Percentiles rank a stretch among this genome's conserved stretches.
Evolutionary conservation across 495 filamentous ascomycete species (phyloP).

Genomic region (Darksidea phi): DNA sequence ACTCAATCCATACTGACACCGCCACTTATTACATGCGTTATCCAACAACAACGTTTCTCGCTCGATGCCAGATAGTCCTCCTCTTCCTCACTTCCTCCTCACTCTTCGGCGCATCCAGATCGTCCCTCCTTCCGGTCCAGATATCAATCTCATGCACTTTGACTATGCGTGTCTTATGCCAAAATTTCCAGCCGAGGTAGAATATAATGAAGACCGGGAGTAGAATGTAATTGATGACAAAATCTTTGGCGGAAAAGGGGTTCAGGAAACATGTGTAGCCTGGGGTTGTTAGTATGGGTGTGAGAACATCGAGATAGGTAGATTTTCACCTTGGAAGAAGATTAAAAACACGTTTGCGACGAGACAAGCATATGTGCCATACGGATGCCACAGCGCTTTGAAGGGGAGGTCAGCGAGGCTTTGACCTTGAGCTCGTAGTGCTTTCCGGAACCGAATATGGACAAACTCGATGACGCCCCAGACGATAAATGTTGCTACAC

Average conservation of each 20-base stretch:
- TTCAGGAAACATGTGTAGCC: constrained; percentile 51
- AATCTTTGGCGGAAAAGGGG: constrained; percentile 58
- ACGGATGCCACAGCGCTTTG: constrained; percentile 59
- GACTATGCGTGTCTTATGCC: constrained; percentile 57
- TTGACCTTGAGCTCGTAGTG: constrained; percentile 56
- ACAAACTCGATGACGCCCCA: constrained; percentile 65
- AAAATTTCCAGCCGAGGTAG: constrained; percentile 57
- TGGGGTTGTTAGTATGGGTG: constrained; percentile 6
- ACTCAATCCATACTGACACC: too few species aligned
- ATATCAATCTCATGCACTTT: constrained; percentile 59
- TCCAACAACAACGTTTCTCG: constrained; percentile 11
- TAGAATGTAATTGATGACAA: constrained; percentile 68
- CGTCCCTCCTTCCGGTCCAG: constrained; percentile 55
- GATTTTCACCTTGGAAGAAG: constrained; percentile 59
- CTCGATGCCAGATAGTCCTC: neutral
- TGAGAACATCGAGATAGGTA: constrained; percentile 37
- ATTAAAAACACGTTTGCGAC: constrained; percentile 61
- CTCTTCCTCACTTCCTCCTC: constrained; percentile 24
- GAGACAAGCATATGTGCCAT: constrained; percentile 61
- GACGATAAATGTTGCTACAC: constrained; percentile 65
- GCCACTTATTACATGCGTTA: too few species aligned
- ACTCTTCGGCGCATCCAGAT: constrained; percentile 43
- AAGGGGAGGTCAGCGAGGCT: constrained; percentile 53
- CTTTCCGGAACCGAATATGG: constrained; percentile 65
- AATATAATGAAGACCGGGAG: constrained; percentile 64